Evolutionary conservation across 345 rosid genomes (phyloP).

Genomic region (Draba incana): DNA sequence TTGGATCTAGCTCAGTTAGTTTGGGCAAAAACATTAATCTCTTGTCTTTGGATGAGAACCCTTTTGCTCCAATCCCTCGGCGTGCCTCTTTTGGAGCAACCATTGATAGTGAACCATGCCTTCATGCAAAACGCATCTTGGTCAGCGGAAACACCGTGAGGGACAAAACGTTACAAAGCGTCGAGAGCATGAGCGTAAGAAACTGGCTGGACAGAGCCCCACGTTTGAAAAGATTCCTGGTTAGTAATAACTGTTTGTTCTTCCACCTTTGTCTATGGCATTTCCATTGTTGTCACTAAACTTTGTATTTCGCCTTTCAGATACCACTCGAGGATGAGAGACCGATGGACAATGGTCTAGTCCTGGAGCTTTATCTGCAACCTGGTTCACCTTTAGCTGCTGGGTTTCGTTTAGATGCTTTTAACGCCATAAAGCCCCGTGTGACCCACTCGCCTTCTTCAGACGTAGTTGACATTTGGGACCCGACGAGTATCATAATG

Average conservation of each 20-base stretch:
- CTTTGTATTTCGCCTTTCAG: conserved; percentile 45
- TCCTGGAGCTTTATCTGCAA: conserved; percentile 77
- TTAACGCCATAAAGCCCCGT: conserved; percentile 75
- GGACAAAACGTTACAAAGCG: conserved; percentile 50
- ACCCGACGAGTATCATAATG: conserved; percentile 57
- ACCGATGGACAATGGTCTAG: conserved; percentile 65
- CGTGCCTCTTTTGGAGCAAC: conserved; percentile 90
- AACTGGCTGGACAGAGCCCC: conserved; percentile 83
- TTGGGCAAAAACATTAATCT: conserved; percentile 70
- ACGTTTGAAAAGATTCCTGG: conserved; percentile 85
- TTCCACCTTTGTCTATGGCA: not conserved
- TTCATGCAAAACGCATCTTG: conserved; percentile 84
- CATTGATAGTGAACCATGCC: conserved; percentile 64
- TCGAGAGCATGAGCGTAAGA: conserved; percentile 61
- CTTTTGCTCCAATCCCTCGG: conserved; percentile 69
- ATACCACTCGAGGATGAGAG: conserved; percentile 82
- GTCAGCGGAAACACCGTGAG: conserved; percentile 67
- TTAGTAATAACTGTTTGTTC: conserved; percentile 36
- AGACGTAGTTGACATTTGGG: conserved; percentile 59
- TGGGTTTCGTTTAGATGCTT: conserved; percentile 90
- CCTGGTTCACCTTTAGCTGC: conserved; percentile 76
- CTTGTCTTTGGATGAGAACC: conserved; percentile 83
- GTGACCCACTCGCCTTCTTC: conserved; percentile 83
- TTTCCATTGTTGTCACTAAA: conserved; percentile 15
- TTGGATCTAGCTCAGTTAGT: conserved; percentile 85